Percentiles rank a stretch among this genome's conserved stretches.
These are phyloP conservation scores for Secale cereale DNA, from an alignment of 176 grass and related monocot genomes.

Conservation along the genomic window DNA sequence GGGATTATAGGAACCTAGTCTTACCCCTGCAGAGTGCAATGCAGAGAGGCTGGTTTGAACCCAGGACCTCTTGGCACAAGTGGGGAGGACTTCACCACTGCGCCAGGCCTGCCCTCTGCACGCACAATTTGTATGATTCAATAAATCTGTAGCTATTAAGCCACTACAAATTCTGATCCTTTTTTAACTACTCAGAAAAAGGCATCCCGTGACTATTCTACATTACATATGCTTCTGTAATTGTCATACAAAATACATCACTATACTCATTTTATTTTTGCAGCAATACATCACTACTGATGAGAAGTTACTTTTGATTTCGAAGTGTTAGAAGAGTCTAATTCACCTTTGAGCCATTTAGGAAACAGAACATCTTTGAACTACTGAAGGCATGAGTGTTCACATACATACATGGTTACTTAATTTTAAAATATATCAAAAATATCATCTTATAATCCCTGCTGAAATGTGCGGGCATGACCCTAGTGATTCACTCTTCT, in stretches of 20 bases:
- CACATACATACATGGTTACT: neutral
- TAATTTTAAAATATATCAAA: neutral
- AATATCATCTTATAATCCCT: neutral
- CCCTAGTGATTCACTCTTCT: neutral
- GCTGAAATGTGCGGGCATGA: neutral
- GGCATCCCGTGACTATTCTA: neutral
- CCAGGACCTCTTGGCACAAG: too few relatives aligned
- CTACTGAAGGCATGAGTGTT: neutral
- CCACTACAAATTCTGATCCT: neutral
- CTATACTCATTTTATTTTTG: neutral
- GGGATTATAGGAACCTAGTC: too few relatives aligned
- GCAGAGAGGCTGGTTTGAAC: too few relatives aligned
- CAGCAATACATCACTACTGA: neutral
- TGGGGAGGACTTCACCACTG: too few relatives aligned
- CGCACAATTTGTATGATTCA: neutral
- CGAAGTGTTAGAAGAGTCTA: neutral
- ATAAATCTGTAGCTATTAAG: neutral
- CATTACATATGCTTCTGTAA: neutral
- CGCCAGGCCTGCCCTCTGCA: too few relatives aligned
- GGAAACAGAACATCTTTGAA: neutral
- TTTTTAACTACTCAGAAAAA: neutral
- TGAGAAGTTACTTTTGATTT: neutral
- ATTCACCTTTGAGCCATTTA: neutral
- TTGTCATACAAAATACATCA: neutral
- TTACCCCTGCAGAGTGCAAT: too few relatives aligned